Conservation (phyloP, 1,139 yeast species). For the Pichia norvegensis region DNA sequence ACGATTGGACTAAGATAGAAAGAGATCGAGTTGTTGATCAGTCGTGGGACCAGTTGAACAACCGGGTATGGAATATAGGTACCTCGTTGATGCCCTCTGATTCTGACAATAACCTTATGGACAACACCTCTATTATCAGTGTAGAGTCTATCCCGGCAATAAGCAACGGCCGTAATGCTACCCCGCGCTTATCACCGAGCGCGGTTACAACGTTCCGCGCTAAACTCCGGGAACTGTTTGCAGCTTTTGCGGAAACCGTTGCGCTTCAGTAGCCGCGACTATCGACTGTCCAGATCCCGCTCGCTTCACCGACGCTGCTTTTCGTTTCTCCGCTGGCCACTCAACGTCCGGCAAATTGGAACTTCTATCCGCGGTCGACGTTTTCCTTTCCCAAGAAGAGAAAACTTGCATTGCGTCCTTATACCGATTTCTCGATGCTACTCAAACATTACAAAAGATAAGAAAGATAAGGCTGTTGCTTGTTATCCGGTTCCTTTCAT, state of each 20-base stretch:
- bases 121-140: conserved; percentile 22
- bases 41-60: conserved; percentile 31
- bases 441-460: background rate
- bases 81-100: conserved; percentile 13
- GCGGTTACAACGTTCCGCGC: background rate
- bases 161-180: background rate
- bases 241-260: background rate
- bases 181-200: background rate
- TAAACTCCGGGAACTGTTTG: background rate
- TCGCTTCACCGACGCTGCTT: background rate
- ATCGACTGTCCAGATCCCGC: background rate
- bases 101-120: conserved; percentile 30
- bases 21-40: conserved; percentile 26
- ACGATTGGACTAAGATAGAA: conserved; percentile 23
- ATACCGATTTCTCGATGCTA: background rate
- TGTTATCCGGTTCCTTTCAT: background rate
- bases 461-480: background rate
- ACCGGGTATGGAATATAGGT: conserved; percentile 20
- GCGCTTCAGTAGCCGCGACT: background rate
- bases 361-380: background rate
- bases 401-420: no score
- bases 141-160: background rate
- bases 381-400: background rate
- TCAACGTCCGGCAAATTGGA: no score
- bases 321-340: background rate